phyloP scores from a whole-genome alignment of 2,329 filamentous ascomycete species.

The Diaporthe destruens region DNA sequence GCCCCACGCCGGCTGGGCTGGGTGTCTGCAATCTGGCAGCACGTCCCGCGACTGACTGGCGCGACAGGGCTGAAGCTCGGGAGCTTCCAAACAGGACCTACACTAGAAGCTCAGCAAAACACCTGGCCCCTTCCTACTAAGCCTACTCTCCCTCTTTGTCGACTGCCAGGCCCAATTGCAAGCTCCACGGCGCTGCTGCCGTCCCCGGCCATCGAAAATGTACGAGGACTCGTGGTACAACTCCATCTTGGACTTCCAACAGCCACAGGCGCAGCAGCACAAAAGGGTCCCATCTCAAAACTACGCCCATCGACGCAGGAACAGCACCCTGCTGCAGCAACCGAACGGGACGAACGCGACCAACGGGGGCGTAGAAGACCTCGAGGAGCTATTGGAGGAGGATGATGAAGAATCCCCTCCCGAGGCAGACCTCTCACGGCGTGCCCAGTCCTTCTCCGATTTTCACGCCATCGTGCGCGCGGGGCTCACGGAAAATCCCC shows the following conservation, averaged over 20 bases:
- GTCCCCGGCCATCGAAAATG: constrained; percentile 60
- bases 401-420: constrained; percentile 71
- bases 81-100: constrained; percentile 10
- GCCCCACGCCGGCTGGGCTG: too few species aligned
- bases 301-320: constrained; percentile 70
- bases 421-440: constrained; percentile 72
- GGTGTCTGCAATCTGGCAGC: constrained; percentile 40
- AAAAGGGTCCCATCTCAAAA: constrained; percentile 60
- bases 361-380: constrained; percentile 64
- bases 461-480: constrained; percentile 74
- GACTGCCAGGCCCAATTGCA: constrained; percentile 1
- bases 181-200: constrained; percentile 19
- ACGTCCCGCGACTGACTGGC: not conserved
- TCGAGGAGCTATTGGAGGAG: constrained; percentile 71
- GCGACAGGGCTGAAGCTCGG: constrained; percentile 35
- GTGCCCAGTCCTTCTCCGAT: constrained; percentile 83
- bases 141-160: constrained; percentile 1
- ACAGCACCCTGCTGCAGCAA: constrained; percentile 77
- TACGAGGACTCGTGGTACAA: constrained; percentile 90
- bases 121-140: not conserved
- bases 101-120: constrained; percentile 15
- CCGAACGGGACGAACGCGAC: constrained; percentile 69
- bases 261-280: constrained; percentile 51
- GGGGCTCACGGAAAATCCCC: constrained; percentile 68
- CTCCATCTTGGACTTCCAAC: constrained; percentile 72